Conservation (phyloP, 805 yeast species). For the Clavispora asparagi region DNA sequence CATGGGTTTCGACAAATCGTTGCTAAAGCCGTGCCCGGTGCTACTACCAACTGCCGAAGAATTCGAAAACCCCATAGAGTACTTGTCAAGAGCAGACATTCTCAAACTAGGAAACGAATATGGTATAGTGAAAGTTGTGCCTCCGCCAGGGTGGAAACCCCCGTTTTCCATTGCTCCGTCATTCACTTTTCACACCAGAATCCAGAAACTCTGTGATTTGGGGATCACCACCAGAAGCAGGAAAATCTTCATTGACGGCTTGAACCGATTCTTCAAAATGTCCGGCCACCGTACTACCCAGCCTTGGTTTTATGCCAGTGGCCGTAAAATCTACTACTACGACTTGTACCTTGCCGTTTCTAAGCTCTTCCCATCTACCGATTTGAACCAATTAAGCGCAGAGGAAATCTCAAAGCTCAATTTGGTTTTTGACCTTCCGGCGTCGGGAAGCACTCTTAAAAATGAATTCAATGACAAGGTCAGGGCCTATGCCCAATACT, state of each 20-base stretch:
- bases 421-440: constrained; percentile 17
- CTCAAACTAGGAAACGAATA: constrained; percentile 38
- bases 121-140: constrained; percentile 50
- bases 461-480: constrained; percentile 22
- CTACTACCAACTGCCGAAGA: constrained; percentile 41
- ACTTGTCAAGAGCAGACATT: constrained; percentile 38
- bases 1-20: constrained; percentile 22
- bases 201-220: constrained; percentile 63
- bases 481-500: constrained; percentile 28
- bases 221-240: constrained; percentile 60
- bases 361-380: constrained; percentile 16
- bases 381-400: constrained; percentile 8
- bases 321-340: constrained; percentile 26
- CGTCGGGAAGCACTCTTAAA: constrained; percentile 13
- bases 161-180: constrained; percentile 49
- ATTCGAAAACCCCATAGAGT: constrained; percentile 46
- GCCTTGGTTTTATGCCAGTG: constrained; percentile 16
- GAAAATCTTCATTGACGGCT: constrained; percentile 54
- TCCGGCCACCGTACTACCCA: constrained; percentile 22
- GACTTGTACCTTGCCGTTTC: constrained; percentile 35
- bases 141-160: constrained; percentile 51
- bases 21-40: constrained; percentile 40
- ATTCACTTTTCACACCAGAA: constrained; percentile 61
- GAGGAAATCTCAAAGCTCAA: constrained; percentile 22
- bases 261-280: constrained; percentile 54